Evolutionary conservation across 1,284 basidiomycete genomes (phyloP).

Genomic region (Microbotryomycetes sp.): DNA sequence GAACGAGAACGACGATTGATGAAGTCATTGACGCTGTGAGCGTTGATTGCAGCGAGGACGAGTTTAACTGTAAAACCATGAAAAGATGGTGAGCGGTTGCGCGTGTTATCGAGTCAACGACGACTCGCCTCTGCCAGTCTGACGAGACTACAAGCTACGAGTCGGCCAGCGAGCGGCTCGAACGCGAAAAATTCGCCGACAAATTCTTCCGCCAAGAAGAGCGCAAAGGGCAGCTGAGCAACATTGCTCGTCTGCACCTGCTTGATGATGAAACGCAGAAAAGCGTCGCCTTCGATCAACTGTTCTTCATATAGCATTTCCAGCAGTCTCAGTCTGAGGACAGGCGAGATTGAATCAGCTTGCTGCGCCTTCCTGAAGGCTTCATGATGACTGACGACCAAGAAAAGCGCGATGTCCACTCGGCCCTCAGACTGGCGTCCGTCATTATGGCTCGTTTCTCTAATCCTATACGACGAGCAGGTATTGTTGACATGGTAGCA

Average conservation of each 20-base stretch:
- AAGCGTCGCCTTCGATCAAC: conserved; percentile 70
- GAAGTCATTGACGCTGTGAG: not conserved
- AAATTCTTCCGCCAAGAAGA: conserved; percentile 69
- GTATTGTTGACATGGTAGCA: conserved; percentile 46
- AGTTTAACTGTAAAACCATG: too few species aligned
- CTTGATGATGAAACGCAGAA: conserved; percentile 76
- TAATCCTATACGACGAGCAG: not conserved
- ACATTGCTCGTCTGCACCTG: conserved; percentile 68
- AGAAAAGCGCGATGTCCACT: conserved; percentile 71
- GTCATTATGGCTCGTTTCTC: conserved; percentile 46
- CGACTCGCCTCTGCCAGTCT: conserved; percentile 60
- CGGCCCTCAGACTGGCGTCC: conserved; percentile 58
- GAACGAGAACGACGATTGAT: conserved; percentile 7
- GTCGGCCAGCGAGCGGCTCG: conserved; percentile 32
- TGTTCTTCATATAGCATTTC: conserved; percentile 70
- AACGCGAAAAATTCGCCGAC: conserved; percentile 61
- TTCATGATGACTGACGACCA: conserved; percentile 55
- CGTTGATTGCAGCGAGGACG: not conserved
- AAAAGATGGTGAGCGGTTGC: too few species aligned
- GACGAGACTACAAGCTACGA: conserved; percentile 49
- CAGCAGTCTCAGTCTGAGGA: conserved; percentile 59
- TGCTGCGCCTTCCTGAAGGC: too few species aligned
- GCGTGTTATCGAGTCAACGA: too few species aligned
- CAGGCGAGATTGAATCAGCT: not conserved
- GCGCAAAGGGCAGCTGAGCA: conserved; percentile 75